Conservation (phyloP, 208 protist species). For the Crithidia brevicula region DNA sequence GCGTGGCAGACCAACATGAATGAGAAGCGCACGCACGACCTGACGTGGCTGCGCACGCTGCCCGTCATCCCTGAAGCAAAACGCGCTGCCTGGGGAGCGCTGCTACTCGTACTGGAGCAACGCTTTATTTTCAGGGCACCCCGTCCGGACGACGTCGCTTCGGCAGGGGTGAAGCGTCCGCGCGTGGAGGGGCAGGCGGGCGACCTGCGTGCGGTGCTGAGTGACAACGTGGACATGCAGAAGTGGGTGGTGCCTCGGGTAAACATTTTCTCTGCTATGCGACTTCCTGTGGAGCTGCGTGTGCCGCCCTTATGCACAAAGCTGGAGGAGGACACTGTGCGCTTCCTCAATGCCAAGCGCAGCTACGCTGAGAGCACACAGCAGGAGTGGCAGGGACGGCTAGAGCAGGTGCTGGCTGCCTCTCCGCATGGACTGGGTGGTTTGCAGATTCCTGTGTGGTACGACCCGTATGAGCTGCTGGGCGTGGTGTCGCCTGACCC, state of each 20-base stretch:
- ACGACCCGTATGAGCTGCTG: slow-evolving; percentile 76
- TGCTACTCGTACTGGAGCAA: slow-evolving; percentile 70
- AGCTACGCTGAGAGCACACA: slow-evolving; percentile 51
- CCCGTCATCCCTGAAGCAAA: slow-evolving; percentile 52
- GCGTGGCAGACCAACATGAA: slow-evolving; percentile 70
- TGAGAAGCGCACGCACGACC: slow-evolving; percentile 43
- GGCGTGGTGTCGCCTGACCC: slow-evolving; percentile 34
- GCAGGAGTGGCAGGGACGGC: slow-evolving; percentile 45
- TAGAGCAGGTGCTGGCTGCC: slow-evolving; percentile 22
- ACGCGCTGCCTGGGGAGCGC: slow-evolving; percentile 49
- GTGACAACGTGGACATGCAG: slow-evolving; percentile 62
- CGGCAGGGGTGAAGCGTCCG: slow-evolving; percentile 38
- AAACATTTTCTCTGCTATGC: slow-evolving; percentile 54
- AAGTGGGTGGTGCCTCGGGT: slow-evolving; percentile 55
- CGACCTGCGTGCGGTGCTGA: slow-evolving; percentile 31
- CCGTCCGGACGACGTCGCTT: slow-evolving; percentile 25
- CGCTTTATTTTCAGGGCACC: slow-evolving; percentile 63
- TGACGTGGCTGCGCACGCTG: slow-evolving; percentile 68
- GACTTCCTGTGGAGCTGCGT: slow-evolving; percentile 64
- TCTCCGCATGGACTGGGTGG: slow-evolving; percentile 8
- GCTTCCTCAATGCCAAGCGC: slow-evolving; percentile 59
- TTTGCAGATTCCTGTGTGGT: slow-evolving; percentile 70
- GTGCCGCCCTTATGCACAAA: slow-evolving; percentile 53
- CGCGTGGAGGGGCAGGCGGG: slow-evolving; percentile 21
- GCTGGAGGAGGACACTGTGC: slow-evolving; percentile 58